These are phyloP conservation scores for Lavandula angustifolia DNA, from an alignment of 257 asterid genomes.

Conservation along the genomic window DNA sequence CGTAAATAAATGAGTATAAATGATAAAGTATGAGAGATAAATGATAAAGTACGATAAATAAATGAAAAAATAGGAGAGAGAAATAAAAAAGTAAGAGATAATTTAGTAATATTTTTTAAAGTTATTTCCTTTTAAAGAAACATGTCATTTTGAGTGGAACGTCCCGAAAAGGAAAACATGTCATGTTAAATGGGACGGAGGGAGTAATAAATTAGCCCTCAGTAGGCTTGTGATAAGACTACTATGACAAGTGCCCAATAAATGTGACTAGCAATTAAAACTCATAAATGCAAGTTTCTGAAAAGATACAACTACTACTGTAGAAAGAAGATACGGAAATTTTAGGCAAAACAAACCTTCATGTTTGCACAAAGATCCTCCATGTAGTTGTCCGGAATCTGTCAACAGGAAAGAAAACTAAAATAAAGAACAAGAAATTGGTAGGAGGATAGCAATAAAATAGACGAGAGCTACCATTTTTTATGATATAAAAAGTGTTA, in stretches of 20 bases:
- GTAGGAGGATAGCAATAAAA: slow-evolving; percentile 1
- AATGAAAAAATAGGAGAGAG: too few species aligned
- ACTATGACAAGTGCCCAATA: not conserved
- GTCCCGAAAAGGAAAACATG: too few species aligned
- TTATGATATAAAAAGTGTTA: not conserved
- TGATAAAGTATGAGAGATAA: too few species aligned
- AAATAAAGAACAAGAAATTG: slow-evolving; percentile 9
- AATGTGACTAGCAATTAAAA: slow-evolving; percentile 2
- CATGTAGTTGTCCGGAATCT: slow-evolving; percentile 71
- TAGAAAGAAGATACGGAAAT: slow-evolving; percentile 11
- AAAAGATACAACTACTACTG: not conserved
- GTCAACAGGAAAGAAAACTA: slow-evolving; percentile 33
- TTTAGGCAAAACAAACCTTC: slow-evolving; percentile 51
- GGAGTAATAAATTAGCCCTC: slow-evolving; percentile 12
- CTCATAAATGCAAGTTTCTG: slow-evolving; percentile 4
- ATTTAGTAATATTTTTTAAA: too few species aligned
- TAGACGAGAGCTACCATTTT: slow-evolving; percentile 5
- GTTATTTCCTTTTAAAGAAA: too few species aligned
- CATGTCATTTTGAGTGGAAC: too few species aligned
- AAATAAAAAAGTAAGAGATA: too few species aligned
- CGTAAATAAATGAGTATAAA: too few species aligned
- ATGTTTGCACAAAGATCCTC: slow-evolving; percentile 75
- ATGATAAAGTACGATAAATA: too few species aligned
- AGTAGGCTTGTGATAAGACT: slow-evolving; percentile 6
- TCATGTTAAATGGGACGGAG: too few species aligned